A percentile compares a stretch with the other conserved stretches of the same genome.
Conservation (phyloP, 371 early-diverging fungal genomes). For the Circinella minor region DNA sequence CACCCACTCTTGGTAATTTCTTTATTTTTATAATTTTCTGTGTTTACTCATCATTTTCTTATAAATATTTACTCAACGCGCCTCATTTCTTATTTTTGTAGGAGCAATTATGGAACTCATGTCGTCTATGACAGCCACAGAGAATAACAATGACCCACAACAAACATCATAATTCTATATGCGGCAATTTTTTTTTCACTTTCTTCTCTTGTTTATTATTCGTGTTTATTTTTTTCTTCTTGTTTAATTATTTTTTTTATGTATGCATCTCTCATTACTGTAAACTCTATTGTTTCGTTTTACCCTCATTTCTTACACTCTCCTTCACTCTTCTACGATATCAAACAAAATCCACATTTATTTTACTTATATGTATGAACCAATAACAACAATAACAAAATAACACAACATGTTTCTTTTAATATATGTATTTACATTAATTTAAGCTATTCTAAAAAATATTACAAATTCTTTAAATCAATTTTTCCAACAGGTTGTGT, state of each 20-base stretch:
- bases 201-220: no score
- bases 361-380: no score
- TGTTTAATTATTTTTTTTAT: no score
- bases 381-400: no score
- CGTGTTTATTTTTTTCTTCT: no score
- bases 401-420: no score
- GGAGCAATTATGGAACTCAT: conserved; percentile 15
- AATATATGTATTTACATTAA: not conserved
- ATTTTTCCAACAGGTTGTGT: conserved; percentile 42
- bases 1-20: conserved; percentile 33
- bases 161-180: conserved; percentile 19
- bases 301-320: not conserved
- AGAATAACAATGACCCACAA: conserved; percentile 19
- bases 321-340: no score
- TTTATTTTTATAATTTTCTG: no score
- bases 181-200: no score
- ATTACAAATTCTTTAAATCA: conserved; percentile 31
- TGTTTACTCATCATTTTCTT: no score
- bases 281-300: not conserved
- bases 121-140: conserved; percentile 37
- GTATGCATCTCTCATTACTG: no score
- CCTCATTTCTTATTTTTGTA: conserved; percentile 3
- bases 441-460: not conserved
- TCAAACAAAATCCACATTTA: no score
- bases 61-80: not conserved